These are phyloP conservation scores for Scheffersomyces stipitis DNA, from an alignment of 805 yeast species.

Conservation along the genomic window DNA sequence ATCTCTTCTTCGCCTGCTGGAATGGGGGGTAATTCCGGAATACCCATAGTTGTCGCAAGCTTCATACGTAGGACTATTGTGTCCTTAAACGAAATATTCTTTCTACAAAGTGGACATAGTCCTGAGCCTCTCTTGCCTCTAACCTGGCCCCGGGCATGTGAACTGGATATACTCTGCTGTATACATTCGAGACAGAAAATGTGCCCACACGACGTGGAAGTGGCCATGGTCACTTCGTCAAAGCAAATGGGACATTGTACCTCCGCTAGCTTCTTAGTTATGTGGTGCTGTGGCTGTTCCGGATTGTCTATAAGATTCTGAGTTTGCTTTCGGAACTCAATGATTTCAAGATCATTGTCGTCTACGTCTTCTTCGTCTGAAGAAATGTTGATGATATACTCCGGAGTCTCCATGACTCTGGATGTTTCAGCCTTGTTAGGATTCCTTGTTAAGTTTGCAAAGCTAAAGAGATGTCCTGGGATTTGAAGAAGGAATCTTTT, in stretches of 20 bases:
- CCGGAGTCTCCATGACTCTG: constrained; percentile 1
- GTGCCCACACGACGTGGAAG: constrained; percentile 45
- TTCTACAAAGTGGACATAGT: constrained; percentile 44
- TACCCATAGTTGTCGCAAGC: constrained; percentile 6
- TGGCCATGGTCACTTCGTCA: constrained; percentile 39
- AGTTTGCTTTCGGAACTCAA: constrained; percentile 39
- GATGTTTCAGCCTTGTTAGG: no score
- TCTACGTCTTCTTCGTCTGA: constrained; percentile 24
- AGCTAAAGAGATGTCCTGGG: no score
- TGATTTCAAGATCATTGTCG: constrained; percentile 37
- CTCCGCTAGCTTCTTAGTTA: constrained; percentile 32
- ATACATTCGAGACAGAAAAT: constrained; percentile 44
- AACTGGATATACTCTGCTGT: constrained; percentile 38
- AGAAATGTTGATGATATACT: constrained; percentile 6
- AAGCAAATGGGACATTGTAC: constrained; percentile 46
- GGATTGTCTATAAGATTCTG: constrained; percentile 30
- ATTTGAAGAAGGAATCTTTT: no score
- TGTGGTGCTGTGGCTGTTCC: constrained; percentile 17
- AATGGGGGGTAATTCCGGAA: constrained; percentile 14
- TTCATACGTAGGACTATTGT: constrained; percentile 21
- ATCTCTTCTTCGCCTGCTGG: not conserved
- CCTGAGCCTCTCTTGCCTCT: constrained; percentile 39
- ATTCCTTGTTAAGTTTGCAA: no score
- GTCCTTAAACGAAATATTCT: constrained; percentile 38
- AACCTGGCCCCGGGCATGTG: constrained; percentile 44